Base-by-base conservation (phyloP, 257 asterid genomes). In the Solanum pimpinellifolium region DNA sequence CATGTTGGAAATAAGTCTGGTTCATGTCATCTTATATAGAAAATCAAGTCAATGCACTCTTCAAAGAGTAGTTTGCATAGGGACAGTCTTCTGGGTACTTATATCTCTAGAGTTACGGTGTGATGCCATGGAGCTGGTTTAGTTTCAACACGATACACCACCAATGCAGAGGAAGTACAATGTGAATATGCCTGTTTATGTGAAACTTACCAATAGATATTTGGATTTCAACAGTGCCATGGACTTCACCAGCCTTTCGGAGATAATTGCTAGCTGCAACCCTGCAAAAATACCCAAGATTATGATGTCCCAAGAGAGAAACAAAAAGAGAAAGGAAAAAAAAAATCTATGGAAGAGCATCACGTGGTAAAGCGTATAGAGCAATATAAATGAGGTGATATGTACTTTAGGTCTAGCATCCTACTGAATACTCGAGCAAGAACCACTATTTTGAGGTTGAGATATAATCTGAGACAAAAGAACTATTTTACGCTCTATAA, bases 231-330 rank as follows among this genome's bases (percentile, higher is more conserved):
- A 97, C 99, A 3, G 95, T 94, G 87, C 98, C 99, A 37, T 93
- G 99, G 66, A 85, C 90, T 85, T 95, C 96, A 77, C 99, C 99
- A 18, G 93, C 87, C 86, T 86, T 88, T 88, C 91, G 90, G 52
- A 96, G 95, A 90, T 97, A 97, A 88, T 90, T 88, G 92, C 99
- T 94, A 15, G 99, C 99, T n/a, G 89, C 97, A 87, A 86, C 87
- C 90, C 98, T 97, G 95, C 91, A 89, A 83, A 47, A 49, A 8
- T 49, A 35, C 86, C 59, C 33, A 65, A 82, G 76, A 44, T 31
- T 62, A 75, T 74, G 31, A 68, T n/a, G 20, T 29, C 72, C 14
- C 44, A 23, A 27, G 41, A 83, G 18, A 37, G 2, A 8, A 37
- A 90, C 12, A 86, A 60, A 73, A 46, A 68, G 15, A 12, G 9